Evolutionary conservation across 257 asterid species (phyloP).

Genomic region (Catharanthus roseus): DNA sequence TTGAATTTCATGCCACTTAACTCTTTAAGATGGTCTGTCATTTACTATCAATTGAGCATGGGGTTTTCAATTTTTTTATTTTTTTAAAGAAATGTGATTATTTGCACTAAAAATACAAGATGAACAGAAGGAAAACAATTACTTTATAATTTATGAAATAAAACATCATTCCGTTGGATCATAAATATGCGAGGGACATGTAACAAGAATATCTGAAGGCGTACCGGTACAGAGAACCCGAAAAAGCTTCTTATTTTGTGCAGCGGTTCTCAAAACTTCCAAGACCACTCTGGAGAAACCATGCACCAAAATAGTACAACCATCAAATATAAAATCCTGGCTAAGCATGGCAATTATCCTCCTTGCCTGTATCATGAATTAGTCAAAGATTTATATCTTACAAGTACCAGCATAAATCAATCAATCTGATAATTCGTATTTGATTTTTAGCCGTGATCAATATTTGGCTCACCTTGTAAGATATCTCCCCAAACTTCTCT

Average conservation of each 20-base stretch:
- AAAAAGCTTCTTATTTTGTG: slow-evolving; percentile 59
- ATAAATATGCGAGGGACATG: not conserved
- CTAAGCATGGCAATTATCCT: slow-evolving; percentile 76
- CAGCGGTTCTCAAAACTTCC: slow-evolving; percentile 74
- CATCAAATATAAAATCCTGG: slow-evolving; percentile 87
- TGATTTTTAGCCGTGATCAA: not conserved
- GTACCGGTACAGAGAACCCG: slow-evolving; percentile 85
- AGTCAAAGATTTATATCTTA: not conserved
- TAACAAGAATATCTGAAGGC: slow-evolving; percentile 10
- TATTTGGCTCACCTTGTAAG: slow-evolving; percentile 50
- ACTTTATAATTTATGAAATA: not conserved
- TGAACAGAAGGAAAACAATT: not conserved
- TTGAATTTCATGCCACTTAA: not conserved
- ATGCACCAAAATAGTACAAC: slow-evolving; percentile 91
- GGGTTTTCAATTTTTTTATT: slow-evolving; percentile 4
- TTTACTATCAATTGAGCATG: not conserved
- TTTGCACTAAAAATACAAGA: not conserved
- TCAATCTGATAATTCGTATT: not conserved
- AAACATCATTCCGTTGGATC: not conserved
- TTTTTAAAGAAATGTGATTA: not conserved
- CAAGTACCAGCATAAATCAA: not conserved
- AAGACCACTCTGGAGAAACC: slow-evolving; percentile 90
- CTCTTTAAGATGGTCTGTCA: not conserved
- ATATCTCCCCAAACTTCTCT: slow-evolving; percentile 92
- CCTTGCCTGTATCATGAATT: slow-evolving; percentile 53